These are phyloP conservation scores for Candida methanosorbosa DNA, from an alignment of 805 yeast species.

Conservation along the genomic window DNA sequence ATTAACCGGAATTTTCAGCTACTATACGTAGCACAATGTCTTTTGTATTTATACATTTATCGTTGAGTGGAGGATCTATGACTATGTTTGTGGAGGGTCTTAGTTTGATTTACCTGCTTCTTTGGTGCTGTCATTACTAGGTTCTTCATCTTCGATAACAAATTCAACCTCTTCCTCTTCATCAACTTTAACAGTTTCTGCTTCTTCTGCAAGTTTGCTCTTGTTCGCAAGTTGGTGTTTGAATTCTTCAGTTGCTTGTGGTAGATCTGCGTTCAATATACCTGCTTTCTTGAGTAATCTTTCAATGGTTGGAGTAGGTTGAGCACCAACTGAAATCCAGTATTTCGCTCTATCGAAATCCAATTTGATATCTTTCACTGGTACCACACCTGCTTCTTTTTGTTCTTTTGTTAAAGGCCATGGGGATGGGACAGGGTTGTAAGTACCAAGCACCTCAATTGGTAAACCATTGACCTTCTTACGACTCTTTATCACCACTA, in stretches of 20 bases:
- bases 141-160: no score
- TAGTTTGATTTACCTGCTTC: no score
- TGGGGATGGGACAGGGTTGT: conserved; percentile 76
- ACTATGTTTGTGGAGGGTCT: no score
- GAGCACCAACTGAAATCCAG: conserved; percentile 98
- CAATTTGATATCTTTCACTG: conserved; percentile 69
- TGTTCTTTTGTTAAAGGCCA: conserved; percentile 58
- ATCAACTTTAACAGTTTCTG: no score
- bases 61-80: no score
- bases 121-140: no score
- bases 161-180: no score
- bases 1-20: no score
- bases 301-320: conserved; percentile 76
- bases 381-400: conserved; percentile 41
- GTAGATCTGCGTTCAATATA: conserved; percentile 52
- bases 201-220: no score
- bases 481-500: conserved; percentile 72
- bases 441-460: conserved; percentile 91
- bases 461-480: conserved; percentile 86
- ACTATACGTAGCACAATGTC: no score
- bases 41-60: no score
- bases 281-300: conserved; percentile 75
- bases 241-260: conserved; percentile 22
- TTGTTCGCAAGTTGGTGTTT: no score
- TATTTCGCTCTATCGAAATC: conserved; percentile 88